Evolutionary conservation across 1,139 yeast genomes (phyloP).

Genomic region (Pichia terricola): DNA sequence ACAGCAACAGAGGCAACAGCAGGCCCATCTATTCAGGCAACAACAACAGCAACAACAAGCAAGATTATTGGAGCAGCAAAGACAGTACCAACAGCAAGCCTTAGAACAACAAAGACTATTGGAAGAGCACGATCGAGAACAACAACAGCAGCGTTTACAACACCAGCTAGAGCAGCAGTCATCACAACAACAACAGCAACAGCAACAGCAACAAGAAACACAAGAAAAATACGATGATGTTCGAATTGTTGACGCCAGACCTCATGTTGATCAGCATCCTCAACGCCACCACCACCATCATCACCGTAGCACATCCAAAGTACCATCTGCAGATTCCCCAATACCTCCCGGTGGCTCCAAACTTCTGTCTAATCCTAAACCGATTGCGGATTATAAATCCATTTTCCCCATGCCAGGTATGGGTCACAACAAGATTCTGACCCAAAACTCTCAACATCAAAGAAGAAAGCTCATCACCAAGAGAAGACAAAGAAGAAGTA

Average conservation of each 20-base stretch:
- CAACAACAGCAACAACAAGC: neutral
- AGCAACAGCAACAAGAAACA: conserved; percentile 1
- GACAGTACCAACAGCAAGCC: conserved; percentile 1
- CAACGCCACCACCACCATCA: neutral
- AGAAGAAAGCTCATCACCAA: conserved; percentile 12
- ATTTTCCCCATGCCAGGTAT: conserved; percentile 20
- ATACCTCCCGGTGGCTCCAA: neutral
- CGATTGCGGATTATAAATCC: conserved; percentile 12
- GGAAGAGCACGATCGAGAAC: neutral
- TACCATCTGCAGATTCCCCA: neutral
- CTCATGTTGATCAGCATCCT: neutral
- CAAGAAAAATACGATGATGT: neutral
- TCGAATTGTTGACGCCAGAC: neutral
- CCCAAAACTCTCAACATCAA: conserved; percentile 8
- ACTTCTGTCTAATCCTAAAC: neutral
- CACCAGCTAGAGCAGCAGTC: conserved; percentile 1
- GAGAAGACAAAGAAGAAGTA: conserved; percentile 9
- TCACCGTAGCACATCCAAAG: neutral
- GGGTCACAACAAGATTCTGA: conserved; percentile 11
- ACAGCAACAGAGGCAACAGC: conserved; percentile 1
- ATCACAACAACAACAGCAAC: conserved; percentile 1
- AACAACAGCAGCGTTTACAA: neutral
- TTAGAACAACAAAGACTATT: conserved; percentile 1
- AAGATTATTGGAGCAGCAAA: neutral
- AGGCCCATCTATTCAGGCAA: neutral